Evolutionary conservation across 176 grass and related monocot species (phyloP).

Genomic region (Avena sativa): DNA sequence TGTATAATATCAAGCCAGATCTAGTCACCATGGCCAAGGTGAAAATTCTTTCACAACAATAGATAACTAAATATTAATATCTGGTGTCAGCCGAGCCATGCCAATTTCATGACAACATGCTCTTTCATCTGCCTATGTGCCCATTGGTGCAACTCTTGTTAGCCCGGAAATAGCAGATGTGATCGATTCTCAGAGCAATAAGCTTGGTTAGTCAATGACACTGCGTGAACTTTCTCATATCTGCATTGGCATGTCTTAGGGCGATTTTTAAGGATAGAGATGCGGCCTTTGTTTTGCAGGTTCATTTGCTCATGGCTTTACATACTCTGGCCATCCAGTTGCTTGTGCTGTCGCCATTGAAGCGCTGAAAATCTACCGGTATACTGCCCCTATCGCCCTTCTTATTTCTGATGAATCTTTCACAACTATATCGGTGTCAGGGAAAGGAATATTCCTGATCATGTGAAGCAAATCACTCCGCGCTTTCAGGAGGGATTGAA

Average conservation of each 20-base stretch:
- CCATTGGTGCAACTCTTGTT: conserved; percentile 88
- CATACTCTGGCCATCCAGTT: conserved; percentile 91
- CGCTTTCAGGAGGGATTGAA: conserved; percentile 83
- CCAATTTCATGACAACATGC: conserved; percentile 58
- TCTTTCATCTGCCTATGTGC: conserved; percentile 93
- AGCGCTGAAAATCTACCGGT: conserved; percentile 88
- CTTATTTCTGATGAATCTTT: conserved; percentile 35
- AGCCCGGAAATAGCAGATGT: conserved; percentile 91
- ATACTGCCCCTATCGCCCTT: conserved; percentile 8
- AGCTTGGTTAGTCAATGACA: conserved; percentile 68
- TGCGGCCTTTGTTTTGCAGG: conserved; percentile 50
- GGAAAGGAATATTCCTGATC: conserved; percentile 83
- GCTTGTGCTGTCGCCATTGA: conserved; percentile 90
- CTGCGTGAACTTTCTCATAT: conserved; percentile 22
- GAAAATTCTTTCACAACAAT: conserved; percentile 15
- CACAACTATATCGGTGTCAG: conserved; percentile 50
- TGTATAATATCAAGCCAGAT: conserved; percentile 88
- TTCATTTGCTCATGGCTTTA: conserved; percentile 98
- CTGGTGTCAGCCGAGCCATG: background rate
- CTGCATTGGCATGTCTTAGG: conserved; percentile 9
- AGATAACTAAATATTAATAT: background rate
- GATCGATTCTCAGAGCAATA: conserved; percentile 94
- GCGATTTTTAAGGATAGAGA: background rate
- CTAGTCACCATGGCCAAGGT: conserved; percentile 92
- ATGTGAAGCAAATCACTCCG: conserved; percentile 69